Evolutionary conservation across 2,329 filamentous ascomycete species (phyloP), one percentile per base, ranked within the genome.

Genomic region (Metarhizium humberi): DNA sequence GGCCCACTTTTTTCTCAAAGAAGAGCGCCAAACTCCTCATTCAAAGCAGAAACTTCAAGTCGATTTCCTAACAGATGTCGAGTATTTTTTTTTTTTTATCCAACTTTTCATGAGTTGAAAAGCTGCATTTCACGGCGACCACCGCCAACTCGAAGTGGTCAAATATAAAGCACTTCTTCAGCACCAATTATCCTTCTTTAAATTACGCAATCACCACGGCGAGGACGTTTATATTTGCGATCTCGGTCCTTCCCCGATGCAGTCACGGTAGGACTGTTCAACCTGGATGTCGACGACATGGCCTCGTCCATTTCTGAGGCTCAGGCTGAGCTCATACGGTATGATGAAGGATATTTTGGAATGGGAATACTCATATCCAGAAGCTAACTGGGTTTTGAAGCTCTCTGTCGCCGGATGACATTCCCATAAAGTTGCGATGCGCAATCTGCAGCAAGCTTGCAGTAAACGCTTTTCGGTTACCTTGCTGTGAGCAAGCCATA

Each of bases 381-480:
- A 16, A 48, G n/a, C 53, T 55, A 18, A 66, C 51, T 43, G 2
- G 3, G 45, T 16, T n/a, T 30, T 8, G 20, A 20, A 95, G 90
- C 69, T 86, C 88, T 51, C 78, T 96, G 57, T 76, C 83, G 20
- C 82, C 87, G 61, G 89, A 92, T 64, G 90, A 94, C 59, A 91
- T 96, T 56, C 94, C 94, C n/a, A 90, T 92, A 66, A 96, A 96
- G 78, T 81, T 99, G 60, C 88, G 92, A 72, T 99, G 94, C 77
- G 90, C 90, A 53, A 89, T 90, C 63, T 99, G 94, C 74, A 94
- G 88, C 74, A 91, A 89, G 70, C 79, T 97, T 56, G 92, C 91
- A 34, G 77, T 95, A 60, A 95, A 96, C 69, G 90, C 92, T 8
- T 95, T 90, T 69, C 88, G 92, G 60, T 78, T 96, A 32, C 90